phyloP scores from a whole-genome alignment of 805 yeast species.

The Metschnikowia peoriensis region DNA sequence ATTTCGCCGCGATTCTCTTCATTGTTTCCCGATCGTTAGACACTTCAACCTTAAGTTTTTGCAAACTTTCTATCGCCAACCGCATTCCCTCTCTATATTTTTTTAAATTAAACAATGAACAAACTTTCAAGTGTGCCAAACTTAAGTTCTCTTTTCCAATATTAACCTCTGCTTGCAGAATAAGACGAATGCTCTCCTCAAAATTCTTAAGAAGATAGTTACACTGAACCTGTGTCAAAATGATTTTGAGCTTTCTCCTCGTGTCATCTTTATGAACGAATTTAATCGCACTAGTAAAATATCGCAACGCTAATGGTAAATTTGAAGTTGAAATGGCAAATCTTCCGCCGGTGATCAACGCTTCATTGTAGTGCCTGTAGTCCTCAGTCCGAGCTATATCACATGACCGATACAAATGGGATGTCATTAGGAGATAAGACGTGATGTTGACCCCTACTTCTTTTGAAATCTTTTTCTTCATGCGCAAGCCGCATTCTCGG shows the following conservation, averaged over 20 bases:
- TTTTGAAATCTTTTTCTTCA: conserved; percentile 23
- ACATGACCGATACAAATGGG: conserved; percentile 37
- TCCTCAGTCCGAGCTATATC: conserved; percentile 36
- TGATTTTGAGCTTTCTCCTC: conserved; percentile 22
- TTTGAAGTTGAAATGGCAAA: conserved; percentile 45
- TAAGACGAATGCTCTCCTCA: conserved; percentile 34
- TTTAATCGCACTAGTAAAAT: conserved; percentile 34
- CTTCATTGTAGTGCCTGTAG: conserved; percentile 32
- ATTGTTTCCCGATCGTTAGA: conserved; percentile 26
- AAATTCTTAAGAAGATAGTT: conserved; percentile 27
- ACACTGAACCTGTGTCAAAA: conserved; percentile 34
- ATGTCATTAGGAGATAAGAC: conserved; percentile 36
- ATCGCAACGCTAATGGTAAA: conserved; percentile 38
- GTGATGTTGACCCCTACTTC: conserved; percentile 18
- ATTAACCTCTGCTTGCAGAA: conserved; percentile 27
- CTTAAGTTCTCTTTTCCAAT: conserved; percentile 36
- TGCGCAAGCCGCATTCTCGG: conserved; percentile 43
- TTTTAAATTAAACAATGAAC: conserved; percentile 33
- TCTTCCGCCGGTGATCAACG: conserved; percentile 44
- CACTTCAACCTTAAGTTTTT: conserved; percentile 34
- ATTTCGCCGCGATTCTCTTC: conserved; percentile 17
- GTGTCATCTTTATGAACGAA: conserved; percentile 22
- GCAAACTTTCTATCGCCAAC: conserved; percentile 35
- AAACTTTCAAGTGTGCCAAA: conserved; percentile 36
- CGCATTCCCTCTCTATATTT: conserved; percentile 30